phyloP scores from a whole-genome alignment of 2,329 filamentous ascomycete genomes.

The Cryphonectria radicalis region DNA sequence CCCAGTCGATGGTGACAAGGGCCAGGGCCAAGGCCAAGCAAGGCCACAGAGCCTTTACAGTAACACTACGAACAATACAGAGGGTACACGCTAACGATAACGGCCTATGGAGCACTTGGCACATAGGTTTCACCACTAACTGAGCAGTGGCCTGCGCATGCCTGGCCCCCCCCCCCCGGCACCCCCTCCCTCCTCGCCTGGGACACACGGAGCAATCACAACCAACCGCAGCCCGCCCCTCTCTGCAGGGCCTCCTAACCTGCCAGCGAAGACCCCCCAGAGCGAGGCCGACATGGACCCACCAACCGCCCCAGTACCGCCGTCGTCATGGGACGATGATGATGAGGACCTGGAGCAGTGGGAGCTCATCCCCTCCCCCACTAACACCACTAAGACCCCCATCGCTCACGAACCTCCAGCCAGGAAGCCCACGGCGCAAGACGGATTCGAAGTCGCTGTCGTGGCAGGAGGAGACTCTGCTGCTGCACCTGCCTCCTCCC shows the following conservation, averaged over 20 bases:
- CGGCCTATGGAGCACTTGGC: neutral
- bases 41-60: neutral
- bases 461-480: slow-evolving; percentile 1
- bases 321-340: slow-evolving; percentile 16
- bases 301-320: slow-evolving; percentile 11
- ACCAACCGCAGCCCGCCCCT: neutral
- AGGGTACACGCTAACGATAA: slow-evolving; percentile 24
- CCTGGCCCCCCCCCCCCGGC: neutral
- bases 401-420: neutral
- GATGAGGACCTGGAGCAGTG: slow-evolving; percentile 22
- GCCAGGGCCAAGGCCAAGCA: too few relatives aligned
- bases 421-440: neutral
- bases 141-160: neutral
- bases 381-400: neutral
- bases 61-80: neutral
- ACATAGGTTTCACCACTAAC: neutral
- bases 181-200: neutral
- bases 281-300: slow-evolving; percentile 4
- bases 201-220: slow-evolving; percentile 1
- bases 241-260: neutral
- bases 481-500: neutral
- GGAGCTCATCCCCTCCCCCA: slow-evolving; percentile 18
- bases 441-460: neutral
- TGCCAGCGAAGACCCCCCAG: slow-evolving; percentile 15
- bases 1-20: neutral